Evolutionary conservation across 2,329 filamentous ascomycete genomes (phyloP), one percentile per base, ranked within the genome.

Genomic region (Phialemonium atrogriseum): DNA sequence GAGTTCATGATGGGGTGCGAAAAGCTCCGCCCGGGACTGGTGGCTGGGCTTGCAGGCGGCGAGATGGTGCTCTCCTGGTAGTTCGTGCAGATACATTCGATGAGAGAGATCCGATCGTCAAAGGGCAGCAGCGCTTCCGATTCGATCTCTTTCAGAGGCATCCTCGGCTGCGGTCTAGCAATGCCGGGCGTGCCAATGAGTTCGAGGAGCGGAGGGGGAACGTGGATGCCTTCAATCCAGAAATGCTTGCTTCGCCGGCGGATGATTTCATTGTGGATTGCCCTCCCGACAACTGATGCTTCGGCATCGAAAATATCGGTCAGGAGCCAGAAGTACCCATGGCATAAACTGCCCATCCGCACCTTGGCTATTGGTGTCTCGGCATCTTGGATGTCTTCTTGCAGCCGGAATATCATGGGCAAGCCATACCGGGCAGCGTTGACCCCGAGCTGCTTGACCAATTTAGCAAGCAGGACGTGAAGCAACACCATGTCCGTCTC

Each of bases 361-460:
- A 94, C 73, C 50, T 89, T 91, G 18, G 80, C 72, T 24, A 75
- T 55, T 0, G 81, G 76, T 15, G 71, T 70, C 27, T 79, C 75
- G 4, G 78, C 65, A 7, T 73, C 70, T 34, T 75, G 68, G 19
- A 91, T 82, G 40, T 91, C 85, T 47, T 94, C 85, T 53, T 95
- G 88, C 2, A 96, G 68, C 27, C 82, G 75, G 54, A 93, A 77
- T 9, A 94, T 71, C 87, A 95, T 94, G 2, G 88, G 86, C 22
- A 95, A 58, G 1, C 87, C 86, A 46, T 74, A 81, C 36, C 80
- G 73, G 5, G 73, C 73, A 11, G 85, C 82, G 51, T 95, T 94
- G 30, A 94, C 76, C 4, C 89, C 88, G 1, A 95, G 68, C 35
- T 77, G 78, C 36, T 76, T 68, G 7, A 86, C 72, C n/a, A 94